Evolutionary conservation across 768 basidiomycete genomes (phyloP).

Genomic region (Psilocybe subaeruginosa): DNA sequence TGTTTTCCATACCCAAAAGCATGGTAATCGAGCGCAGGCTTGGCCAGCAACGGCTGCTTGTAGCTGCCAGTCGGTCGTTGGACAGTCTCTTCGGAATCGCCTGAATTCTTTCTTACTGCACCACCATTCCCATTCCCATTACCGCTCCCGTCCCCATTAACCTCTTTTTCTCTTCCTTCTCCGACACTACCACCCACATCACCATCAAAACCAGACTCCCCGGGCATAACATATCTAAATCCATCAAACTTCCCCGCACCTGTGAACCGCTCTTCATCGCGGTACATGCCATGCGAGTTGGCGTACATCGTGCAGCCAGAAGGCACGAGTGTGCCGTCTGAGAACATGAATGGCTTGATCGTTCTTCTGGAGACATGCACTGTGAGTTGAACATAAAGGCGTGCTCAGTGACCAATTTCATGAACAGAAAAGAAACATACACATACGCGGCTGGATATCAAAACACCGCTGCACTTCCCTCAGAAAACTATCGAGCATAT

Average conservation of each 20-base stretch:
- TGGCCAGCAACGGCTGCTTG: constrained; percentile 22
- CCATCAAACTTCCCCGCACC: constrained; percentile 43
- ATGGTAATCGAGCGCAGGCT: constrained; percentile 30
- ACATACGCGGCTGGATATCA: constrained; percentile 30
- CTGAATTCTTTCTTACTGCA: not conserved
- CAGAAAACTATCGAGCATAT: constrained; percentile 51
- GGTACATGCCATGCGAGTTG: constrained; percentile 21
- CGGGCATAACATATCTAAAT: constrained; percentile 46
- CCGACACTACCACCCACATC: not conserved
- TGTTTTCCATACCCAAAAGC: constrained; percentile 36
- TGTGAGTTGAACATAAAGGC: constrained; percentile 2
- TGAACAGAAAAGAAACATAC: not conserved
- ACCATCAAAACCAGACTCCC: not conserved
- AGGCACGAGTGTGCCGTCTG: constrained; percentile 35
- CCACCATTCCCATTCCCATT: not conserved
- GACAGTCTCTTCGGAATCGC: not conserved
- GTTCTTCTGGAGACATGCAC: constrained; percentile 30
- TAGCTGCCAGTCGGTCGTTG: constrained; percentile 10
- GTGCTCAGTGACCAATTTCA: too few relatives aligned
- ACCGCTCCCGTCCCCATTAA: too few relatives aligned
- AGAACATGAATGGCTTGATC: constrained; percentile 32
- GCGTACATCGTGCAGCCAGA: constrained; percentile 25
- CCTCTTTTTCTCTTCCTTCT: not conserved
- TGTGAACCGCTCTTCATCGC: constrained; percentile 31
- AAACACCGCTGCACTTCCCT: constrained; percentile 42